Base-by-base conservation (phyloP, 257 asterid genomes). In the Echium plantagineum region DNA sequence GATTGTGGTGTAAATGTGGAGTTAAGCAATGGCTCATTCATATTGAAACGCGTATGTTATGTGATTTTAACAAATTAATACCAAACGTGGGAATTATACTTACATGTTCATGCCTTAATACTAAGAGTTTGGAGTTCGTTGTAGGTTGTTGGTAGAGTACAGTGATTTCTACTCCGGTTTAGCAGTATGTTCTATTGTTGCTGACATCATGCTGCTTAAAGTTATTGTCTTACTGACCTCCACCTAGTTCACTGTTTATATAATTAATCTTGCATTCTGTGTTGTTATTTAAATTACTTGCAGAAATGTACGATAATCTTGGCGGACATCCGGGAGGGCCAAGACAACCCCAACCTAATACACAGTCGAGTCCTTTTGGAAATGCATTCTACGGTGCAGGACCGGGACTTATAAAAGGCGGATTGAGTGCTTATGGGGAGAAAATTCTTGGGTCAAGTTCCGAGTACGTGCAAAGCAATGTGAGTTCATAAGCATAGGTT, bases 291-390 rank as follows among this genome's bases (percentile, higher is more conserved):
- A 8, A 1, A 15, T 63, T 47, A 57, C 28, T 2, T 28, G 52
- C 60, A 73, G 78, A 57, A 48, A 73, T 73, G 78, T 73, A 69
- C 54, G 78, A 69, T 69, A 69, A 69, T 69, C 62, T 69, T 10
- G 60, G 71, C 65, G 63, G 68, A 60, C 69, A 65, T 32, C 71
- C 73, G 47, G 74, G 74, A 20, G 65, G 52, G 13, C 57, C 72
- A n/a, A 62, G 68, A 53, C 78, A 69, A 5, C 68, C 78, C 38
- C 7, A 58, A 42, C 56, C 52, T 16, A 22, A 56, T 16, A 3
- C 65, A n/a, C 78, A 69, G 51, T 73, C 77, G 35, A 72, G 57
- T 31, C 77, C 78, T 19, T 73, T 69, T 69, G 78, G 74, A 6
- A 69, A 52, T 18, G 52, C 47, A 9, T 55, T 52, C 20, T 51